Evolutionary conservation across 2,329 filamentous ascomycete species (phyloP), one percentile per base, ranked within the genome.

Genomic region (Neopestalotiopsis clavispora): DNA sequence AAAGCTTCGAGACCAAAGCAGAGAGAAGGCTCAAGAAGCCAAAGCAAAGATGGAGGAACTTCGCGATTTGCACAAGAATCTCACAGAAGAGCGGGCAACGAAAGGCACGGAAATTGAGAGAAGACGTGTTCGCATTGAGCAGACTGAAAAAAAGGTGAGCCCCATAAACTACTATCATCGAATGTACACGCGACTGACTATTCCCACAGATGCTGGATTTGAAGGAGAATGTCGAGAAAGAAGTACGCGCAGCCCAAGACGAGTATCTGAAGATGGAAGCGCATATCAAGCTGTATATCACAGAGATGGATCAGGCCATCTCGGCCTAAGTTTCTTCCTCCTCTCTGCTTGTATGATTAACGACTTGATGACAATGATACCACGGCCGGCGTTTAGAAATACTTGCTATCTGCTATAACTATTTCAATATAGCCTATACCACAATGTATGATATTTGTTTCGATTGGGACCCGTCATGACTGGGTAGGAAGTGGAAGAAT

Each of bases 211-310:
- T 98, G 95, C 90, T 92, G 62, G 96, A 99, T 80, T 87, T 99
- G 74, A 98, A 98, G 78, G 96, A 98, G 79, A 97, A 96, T 75
- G 97, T 99, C 71, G 95, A 98, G 78, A 95, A 92, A 71, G 96
- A 99, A 81, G 92, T 98, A 9, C 93, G 96, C 78, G 90, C 89
- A 68, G 94, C 96, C 1, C 90, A 97, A 75, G 95, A 97, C 73
- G 94, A 98, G 84, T 99, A 97, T 81, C 87, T 97, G 78, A 98
- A 98, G 89, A 92, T 99, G 90, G 95, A 98, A 80, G 92, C 94
- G 49, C 96, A 99, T 78, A 97, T 99, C 80, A 95, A 95, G 82
- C 86, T 98, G 71, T 99, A 99, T 84, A 97, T 99, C 77, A 97
- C 93, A 4, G 96, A 99, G 86, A 98, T 99, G 95, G 96, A 98